Percentiles rank a stretch among this genome's conserved stretches.
phyloP scores from a whole-genome alignment of 805 yeast species.

The Lipomyces kockii region DNA sequence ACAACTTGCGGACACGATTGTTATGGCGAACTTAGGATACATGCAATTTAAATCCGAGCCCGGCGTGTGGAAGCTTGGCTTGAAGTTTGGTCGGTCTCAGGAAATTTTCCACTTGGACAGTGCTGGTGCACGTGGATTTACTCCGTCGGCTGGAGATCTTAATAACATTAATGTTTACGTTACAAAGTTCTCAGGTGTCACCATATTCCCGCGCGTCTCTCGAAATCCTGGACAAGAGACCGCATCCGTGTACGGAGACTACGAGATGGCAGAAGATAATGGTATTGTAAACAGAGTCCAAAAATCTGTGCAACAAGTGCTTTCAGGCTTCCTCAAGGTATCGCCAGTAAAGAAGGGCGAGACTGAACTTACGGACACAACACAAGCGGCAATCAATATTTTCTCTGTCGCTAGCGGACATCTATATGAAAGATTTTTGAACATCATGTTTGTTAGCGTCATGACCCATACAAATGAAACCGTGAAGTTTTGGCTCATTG shows the following conservation, averaged over 20 bases:
- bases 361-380: conserved; percentile 5
- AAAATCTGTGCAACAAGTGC: conserved; percentile 26
- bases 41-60: conserved; percentile 76
- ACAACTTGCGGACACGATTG: conserved; percentile 58
- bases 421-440: conserved; percentile 70
- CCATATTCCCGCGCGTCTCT: conserved; percentile 53
- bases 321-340: conserved; percentile 15
- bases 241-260: conserved; percentile 38
- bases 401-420: conserved; percentile 86
- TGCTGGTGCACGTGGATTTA: conserved; percentile 40
- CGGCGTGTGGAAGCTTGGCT: conserved; percentile 64
- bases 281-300: conserved; percentile 23
- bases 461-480: conserved; percentile 64
- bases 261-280: conserved; percentile 7
- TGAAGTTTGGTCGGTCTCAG: conserved; percentile 52
- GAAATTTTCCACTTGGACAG: conserved; percentile 51
- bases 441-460: conserved; percentile 82
- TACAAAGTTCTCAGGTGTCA: conserved; percentile 53
- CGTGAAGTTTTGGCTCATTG: conserved; percentile 85
- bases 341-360: conserved; percentile 13
- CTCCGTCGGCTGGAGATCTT: conserved; percentile 12
- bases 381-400: conserved; percentile 70
- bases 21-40: conserved; percentile 84
- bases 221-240: conserved; percentile 51
- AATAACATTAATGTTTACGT: conserved; percentile 42